Conservation (phyloP, 2,329 filamentous ascomycete species). For the Celoporthe dispersa region DNA sequence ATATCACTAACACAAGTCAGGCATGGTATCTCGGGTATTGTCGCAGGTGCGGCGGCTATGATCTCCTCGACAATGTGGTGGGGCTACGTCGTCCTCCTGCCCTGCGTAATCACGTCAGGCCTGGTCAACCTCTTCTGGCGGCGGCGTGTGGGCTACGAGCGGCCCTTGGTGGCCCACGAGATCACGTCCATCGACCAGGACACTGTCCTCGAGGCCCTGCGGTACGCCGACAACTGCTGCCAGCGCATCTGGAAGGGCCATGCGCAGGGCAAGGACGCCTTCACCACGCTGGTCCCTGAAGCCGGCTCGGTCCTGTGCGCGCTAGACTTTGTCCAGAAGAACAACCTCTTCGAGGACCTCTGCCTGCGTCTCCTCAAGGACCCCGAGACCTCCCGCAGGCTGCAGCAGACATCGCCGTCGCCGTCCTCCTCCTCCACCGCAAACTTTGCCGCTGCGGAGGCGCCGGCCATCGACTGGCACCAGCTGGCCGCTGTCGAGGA, state of each 20-base stretch:
- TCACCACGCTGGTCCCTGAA: constrained; percentile 29
- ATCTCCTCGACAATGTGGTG: constrained; percentile 55
- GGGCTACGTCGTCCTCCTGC: constrained; percentile 56
- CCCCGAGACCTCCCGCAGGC: constrained; percentile 12
- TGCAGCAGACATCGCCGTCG: not conserved
- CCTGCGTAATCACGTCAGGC: constrained; percentile 52
- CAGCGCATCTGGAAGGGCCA: constrained; percentile 22
- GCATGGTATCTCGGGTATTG: constrained; percentile 50
- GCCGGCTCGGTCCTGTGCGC: constrained; percentile 31
- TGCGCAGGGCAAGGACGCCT: constrained; percentile 20
- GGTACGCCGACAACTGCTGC: constrained; percentile 31
- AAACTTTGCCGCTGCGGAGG: constrained; percentile 4
- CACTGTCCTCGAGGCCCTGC: constrained; percentile 37
- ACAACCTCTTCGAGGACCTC: constrained; percentile 36
- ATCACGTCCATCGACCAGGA: constrained; percentile 29
- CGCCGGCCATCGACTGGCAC: constrained; percentile 28
- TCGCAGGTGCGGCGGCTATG: constrained; percentile 55
- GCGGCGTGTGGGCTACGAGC: constrained; percentile 50
- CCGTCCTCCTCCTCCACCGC: not conserved
- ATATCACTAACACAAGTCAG: not conserved
- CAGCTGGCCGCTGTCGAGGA: constrained; percentile 24
- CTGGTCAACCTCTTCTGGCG: constrained; percentile 56
- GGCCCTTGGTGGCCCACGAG: constrained; percentile 36
- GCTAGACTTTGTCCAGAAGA: constrained; percentile 32
- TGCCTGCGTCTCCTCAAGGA: constrained; percentile 28